phyloP scores from a whole-genome alignment of 2,329 filamentous ascomycete species.

The Fusarium begoniae region DNA sequence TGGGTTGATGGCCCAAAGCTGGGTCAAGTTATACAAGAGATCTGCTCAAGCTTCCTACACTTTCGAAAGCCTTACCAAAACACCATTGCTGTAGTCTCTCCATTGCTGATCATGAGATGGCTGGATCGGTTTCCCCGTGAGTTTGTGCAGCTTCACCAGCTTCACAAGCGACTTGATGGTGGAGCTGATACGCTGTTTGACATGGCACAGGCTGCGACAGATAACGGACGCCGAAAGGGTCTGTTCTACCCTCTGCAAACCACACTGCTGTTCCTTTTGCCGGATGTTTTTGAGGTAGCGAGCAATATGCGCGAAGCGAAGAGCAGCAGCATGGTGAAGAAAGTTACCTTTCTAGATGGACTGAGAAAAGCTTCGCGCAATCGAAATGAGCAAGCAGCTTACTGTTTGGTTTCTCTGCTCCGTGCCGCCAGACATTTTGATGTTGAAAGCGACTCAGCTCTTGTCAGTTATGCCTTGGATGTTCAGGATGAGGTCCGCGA shows the following conservation, averaged over 20 bases:
- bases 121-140: slow-evolving; percentile 71
- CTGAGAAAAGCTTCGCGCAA: slow-evolving; percentile 71
- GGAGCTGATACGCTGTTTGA: slow-evolving; percentile 75
- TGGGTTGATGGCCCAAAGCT: slow-evolving; percentile 72
- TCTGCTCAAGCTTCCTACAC: slow-evolving; percentile 73
- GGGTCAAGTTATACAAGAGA: slow-evolving; percentile 69
- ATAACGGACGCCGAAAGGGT: slow-evolving; percentile 64
- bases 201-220: slow-evolving; percentile 70
- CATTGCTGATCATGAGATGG: slow-evolving; percentile 71
- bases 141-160: slow-evolving; percentile 70
- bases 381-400: slow-evolving; percentile 73
- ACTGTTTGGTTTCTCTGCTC: slow-evolving; percentile 70
- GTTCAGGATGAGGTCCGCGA: slow-evolving; percentile 75
- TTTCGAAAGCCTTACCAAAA: slow-evolving; percentile 72
- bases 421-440: slow-evolving; percentile 72
- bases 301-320: slow-evolving; percentile 73
- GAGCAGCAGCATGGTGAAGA: slow-evolving; percentile 70
- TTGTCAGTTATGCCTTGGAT: slow-evolving; percentile 74
- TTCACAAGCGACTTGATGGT: slow-evolving; percentile 69
- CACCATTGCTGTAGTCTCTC: slow-evolving; percentile 68
- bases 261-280: slow-evolving; percentile 69
- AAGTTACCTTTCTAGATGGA: slow-evolving; percentile 71
- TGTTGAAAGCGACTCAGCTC: slow-evolving; percentile 68
- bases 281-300: slow-evolving; percentile 75
- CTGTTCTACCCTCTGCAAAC: slow-evolving; percentile 71